Conservation (phyloP, 495 filamentous ascomycete species). For the Neurospora africana region DNA sequence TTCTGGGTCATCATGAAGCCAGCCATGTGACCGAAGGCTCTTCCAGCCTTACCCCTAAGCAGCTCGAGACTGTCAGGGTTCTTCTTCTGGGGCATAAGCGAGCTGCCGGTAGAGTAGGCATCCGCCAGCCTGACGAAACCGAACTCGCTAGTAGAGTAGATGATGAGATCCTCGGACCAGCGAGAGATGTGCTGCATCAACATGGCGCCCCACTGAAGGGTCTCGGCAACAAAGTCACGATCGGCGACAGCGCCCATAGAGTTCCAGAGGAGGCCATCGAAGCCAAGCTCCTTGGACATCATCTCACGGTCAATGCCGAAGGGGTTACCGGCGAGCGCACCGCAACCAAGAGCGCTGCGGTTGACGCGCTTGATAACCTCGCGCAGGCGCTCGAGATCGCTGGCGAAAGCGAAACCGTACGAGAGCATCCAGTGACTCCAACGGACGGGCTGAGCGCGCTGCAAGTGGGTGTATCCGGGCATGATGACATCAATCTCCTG, state of each 20-base stretch:
- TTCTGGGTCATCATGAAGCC: slow-evolving; percentile 85
- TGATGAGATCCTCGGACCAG: slow-evolving; percentile 83
- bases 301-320: slow-evolving; percentile 83
- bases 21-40: slow-evolving; percentile 79
- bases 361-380: slow-evolving; percentile 70
- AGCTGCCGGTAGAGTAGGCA: slow-evolving; percentile 74
- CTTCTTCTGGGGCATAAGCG: slow-evolving; percentile 84
- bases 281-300: slow-evolving; percentile 83
- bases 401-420: slow-evolving; percentile 64
- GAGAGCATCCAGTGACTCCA: slow-evolving; percentile 84
- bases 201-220: slow-evolving; percentile 77
- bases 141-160: slow-evolving; percentile 76
- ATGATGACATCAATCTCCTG: slow-evolving; percentile 52
- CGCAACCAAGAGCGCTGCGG: slow-evolving; percentile 66
- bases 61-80: slow-evolving; percentile 78
- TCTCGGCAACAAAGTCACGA: slow-evolving; percentile 84
- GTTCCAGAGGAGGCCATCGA: slow-evolving; percentile 72
- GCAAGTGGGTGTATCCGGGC: slow-evolving; percentile 82
- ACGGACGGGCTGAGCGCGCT: slow-evolving; percentile 81
- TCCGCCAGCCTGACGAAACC: slow-evolving; percentile 75
- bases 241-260: slow-evolving; percentile 74
- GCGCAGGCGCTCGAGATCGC: slow-evolving; percentile 69
- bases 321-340: slow-evolving; percentile 85
- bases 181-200: slow-evolving; percentile 82
- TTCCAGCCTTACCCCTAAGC: slow-evolving; percentile 74